phyloP scores from a whole-genome alignment of 495 filamentous ascomycete species.

The Staphylotrichum longicolle region DNA sequence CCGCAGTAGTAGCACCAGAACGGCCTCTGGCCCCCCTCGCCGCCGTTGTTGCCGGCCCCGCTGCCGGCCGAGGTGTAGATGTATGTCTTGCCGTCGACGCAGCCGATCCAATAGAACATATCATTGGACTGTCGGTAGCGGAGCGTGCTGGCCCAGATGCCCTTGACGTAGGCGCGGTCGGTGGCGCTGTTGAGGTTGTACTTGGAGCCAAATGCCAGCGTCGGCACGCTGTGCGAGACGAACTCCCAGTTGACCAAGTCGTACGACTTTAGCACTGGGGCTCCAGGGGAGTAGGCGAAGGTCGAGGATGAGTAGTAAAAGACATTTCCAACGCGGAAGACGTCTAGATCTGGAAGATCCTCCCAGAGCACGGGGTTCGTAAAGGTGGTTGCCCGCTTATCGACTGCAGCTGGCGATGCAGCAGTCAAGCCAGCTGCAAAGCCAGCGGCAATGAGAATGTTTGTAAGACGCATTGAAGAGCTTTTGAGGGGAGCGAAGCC shows the following conservation, averaged over 20 bases:
- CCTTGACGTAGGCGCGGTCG: slow-evolving; percentile 47
- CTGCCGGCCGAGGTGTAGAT: slow-evolving; percentile 46
- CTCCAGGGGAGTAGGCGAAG: slow-evolving; percentile 53
- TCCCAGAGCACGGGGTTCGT: slow-evolving; percentile 42
- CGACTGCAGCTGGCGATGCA: no score
- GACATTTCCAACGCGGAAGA: slow-evolving; percentile 44
- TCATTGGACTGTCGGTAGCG: slow-evolving; percentile 46
- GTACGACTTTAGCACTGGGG: slow-evolving; percentile 54
- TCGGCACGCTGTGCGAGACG: slow-evolving; percentile 52
- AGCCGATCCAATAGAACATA: slow-evolving; percentile 57
- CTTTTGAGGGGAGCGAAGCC: no score
- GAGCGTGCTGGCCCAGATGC: slow-evolving; percentile 55
- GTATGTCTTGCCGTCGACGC: slow-evolving; percentile 48
- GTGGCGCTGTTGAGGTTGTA: slow-evolving; percentile 46
- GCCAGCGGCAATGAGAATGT: no score
- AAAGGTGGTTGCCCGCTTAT: slow-evolving; percentile 24
- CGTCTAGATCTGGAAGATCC: slow-evolving; percentile 34
- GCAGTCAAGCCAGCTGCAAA: no score
- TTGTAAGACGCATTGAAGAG: no score
- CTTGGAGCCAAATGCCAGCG: slow-evolving; percentile 43
- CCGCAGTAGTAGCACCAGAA: slow-evolving; percentile 62
- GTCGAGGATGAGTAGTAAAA: slow-evolving; percentile 57
- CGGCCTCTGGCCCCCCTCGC: no score
- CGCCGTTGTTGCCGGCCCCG: no score
- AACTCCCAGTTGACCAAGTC: slow-evolving; percentile 58